A percentile compares a stretch with the other conserved stretches of the same genome.
Conservation (phyloP, 371 early-diverging fungal genomes). For the Circinella minor region DNA sequence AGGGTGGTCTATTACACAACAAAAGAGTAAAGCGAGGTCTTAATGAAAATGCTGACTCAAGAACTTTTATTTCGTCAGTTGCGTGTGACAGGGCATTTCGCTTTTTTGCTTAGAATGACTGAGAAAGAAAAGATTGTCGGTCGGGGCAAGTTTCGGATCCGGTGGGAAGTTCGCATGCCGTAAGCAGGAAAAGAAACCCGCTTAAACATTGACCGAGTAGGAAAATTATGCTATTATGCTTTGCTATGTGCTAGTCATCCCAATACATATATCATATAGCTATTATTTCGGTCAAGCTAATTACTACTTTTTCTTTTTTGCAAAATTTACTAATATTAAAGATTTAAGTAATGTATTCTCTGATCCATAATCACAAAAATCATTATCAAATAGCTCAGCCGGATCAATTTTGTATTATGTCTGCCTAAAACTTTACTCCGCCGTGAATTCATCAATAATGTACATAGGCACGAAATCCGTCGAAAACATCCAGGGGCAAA, state of each 20-base stretch:
- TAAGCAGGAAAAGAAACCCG: constrained; percentile 7
- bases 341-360: no score
- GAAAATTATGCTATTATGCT: neutral
- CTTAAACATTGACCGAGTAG: neutral
- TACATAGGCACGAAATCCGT: no score
- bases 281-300: no score
- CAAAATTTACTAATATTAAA: no score
- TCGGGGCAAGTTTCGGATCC: neutral
- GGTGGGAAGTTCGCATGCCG: constrained; percentile 7
- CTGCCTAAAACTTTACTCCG: no score
- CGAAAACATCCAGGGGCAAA: no score
- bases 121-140: neutral
- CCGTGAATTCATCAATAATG: no score
- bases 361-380: no score
- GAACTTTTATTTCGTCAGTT: constrained; percentile 15
- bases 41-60: constrained; percentile 35
- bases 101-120: neutral
- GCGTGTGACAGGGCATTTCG: constrained; percentile 6
- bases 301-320: no score
- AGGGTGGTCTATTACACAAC: constrained; percentile 5
- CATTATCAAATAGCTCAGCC: no score
- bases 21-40: neutral
- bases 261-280: no score
- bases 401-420: no score
- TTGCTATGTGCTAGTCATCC: neutral